Conservation (phyloP, 2,329 filamentous ascomycete species). For the Ascochyta fabae region DNA sequence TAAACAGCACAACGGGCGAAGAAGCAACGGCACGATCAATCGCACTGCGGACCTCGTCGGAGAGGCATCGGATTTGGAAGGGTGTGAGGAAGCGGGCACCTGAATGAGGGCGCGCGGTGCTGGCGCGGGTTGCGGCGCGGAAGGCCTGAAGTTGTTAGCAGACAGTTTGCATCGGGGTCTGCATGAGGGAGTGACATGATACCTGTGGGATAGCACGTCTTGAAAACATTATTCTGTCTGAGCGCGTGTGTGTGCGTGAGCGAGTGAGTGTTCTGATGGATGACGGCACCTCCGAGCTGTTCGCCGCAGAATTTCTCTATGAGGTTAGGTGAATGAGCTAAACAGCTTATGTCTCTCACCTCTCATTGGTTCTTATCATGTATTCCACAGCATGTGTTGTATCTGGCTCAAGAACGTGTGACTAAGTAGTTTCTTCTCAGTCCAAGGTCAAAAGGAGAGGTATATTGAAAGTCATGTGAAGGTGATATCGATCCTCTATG, state of each 20-base stretch:
- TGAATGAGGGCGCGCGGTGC: conserved; percentile 36
- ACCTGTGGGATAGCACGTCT: conserved; percentile 48
- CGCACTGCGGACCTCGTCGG: conserved; percentile 76
- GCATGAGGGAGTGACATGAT: background rate
- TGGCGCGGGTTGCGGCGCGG: conserved; percentile 43
- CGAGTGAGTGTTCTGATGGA: conserved; percentile 17
- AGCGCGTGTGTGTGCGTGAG: background rate
- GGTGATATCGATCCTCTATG: no score
- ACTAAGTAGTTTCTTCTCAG: no score
- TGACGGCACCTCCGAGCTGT: conserved; percentile 28
- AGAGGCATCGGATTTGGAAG: conserved; percentile 71
- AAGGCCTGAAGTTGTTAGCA: conserved; percentile 37
- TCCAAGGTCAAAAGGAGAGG: no score
- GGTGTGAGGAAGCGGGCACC: conserved; percentile 54
- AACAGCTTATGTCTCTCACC: conserved; percentile 20
- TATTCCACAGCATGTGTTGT: background rate
- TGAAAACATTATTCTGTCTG: conserved; percentile 44
- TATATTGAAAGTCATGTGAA: no score
- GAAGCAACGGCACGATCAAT: conserved; percentile 91
- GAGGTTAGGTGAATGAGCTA: conserved; percentile 27
- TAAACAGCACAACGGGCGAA: conserved; percentile 94
- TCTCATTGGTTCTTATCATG: conserved; percentile 3
- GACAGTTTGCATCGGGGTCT: background rate
- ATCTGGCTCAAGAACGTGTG: background rate
- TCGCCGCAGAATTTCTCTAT: conserved; percentile 37